phyloP scores from a whole-genome alignment of 805 yeast species.

The Vanderwaltozyma verrucispora region DNA sequence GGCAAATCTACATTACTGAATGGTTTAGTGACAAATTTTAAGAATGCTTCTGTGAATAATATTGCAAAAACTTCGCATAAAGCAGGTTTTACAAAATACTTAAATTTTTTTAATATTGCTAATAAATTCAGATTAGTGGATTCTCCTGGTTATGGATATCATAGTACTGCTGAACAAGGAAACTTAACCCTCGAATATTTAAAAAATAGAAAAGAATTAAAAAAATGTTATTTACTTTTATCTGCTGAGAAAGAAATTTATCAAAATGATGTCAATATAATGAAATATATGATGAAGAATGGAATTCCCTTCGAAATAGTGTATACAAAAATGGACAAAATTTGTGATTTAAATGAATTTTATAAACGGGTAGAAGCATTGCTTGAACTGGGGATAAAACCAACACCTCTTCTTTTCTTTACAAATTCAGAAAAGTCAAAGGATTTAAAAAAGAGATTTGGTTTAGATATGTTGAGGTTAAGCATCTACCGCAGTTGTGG shows the following conservation, averaged over 20 bases:
- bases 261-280: constrained; percentile 43
- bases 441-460: constrained; percentile 33
- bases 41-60: constrained; percentile 20
- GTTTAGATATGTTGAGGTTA: constrained; percentile 42
- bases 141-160: constrained; percentile 84
- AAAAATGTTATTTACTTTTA: constrained; percentile 50
- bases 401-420: constrained; percentile 37
- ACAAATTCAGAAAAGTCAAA: constrained; percentile 38
- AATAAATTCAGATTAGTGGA: constrained; percentile 60
- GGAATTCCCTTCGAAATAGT: constrained; percentile 68
- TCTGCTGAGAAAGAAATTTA: constrained; percentile 52
- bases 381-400: constrained; percentile 32
- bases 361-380: constrained; percentile 31
- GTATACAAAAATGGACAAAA: constrained; percentile 65
- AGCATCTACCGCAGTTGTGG: constrained; percentile 29
- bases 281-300: constrained; percentile 37
- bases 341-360: constrained; percentile 31
- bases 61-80: constrained; percentile 46
- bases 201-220: constrained; percentile 40
- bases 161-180: constrained; percentile 61
- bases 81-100: constrained; percentile 49
- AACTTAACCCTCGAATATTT: constrained; percentile 55
- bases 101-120: constrained; percentile 64
- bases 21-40: constrained; percentile 38
- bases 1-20: constrained; percentile 78